Conservation (phyloP, 148 eudicot genomes). For the Fallopia convolvulus region DNA sequence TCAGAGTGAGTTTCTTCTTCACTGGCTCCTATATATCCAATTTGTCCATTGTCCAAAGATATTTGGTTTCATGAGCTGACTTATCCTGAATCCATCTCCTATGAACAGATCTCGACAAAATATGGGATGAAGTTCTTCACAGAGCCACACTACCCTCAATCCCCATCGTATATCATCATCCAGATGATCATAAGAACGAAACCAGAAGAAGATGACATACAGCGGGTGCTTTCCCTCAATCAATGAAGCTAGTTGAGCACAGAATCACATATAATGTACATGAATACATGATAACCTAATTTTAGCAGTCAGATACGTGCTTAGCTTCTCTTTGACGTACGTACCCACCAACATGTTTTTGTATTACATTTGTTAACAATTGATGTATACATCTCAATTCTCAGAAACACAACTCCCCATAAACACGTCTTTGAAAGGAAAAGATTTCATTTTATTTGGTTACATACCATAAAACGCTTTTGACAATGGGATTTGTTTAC, state of each 20-base stretch:
- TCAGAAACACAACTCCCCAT: background rate
- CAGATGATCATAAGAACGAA: background rate
- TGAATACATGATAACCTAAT: background rate
- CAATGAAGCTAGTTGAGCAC: background rate
- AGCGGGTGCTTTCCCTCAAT: background rate
- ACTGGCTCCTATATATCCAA: background rate
- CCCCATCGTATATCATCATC: background rate
- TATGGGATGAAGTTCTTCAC: background rate
- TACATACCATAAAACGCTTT: background rate
- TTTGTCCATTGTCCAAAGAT: background rate
- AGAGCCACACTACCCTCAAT: background rate
- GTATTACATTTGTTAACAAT: background rate
- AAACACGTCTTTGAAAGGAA: background rate
- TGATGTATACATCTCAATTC: background rate
- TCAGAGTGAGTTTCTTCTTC: background rate
- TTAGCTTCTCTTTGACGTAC: too few relatives aligned
- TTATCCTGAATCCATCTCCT: background rate
- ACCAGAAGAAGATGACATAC: background rate
- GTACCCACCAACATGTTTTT: background rate
- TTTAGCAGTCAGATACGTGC: background rate
- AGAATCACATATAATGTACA: background rate
- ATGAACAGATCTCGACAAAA: background rate
- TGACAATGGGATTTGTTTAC: background rate
- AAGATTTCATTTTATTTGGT: background rate
- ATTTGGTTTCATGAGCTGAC: background rate